phyloP scores from a whole-genome alignment of 169 alveolate species.

The Plasmodium chabaudi region DNA sequence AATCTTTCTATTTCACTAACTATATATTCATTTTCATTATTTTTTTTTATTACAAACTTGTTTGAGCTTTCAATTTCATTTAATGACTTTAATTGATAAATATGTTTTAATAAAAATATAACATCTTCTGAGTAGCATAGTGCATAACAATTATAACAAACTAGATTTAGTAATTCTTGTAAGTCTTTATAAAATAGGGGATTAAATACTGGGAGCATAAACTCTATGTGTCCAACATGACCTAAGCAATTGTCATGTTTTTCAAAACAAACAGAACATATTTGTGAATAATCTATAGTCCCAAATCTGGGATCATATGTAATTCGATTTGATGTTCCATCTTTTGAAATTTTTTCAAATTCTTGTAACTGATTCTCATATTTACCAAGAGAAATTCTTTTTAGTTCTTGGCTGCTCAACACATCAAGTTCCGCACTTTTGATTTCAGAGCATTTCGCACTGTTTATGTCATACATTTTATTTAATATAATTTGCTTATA shows the following conservation, averaged over 20 bases:
- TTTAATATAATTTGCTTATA: background rate
- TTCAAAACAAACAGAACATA: conserved; percentile 92
- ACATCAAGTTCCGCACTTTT: conserved; percentile 51
- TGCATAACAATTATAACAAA: conserved; percentile 84
- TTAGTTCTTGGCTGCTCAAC: conserved; percentile 50
- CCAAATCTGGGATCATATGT: conserved; percentile 96
- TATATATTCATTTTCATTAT: conserved; percentile 65
- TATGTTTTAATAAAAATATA: conserved; percentile 71
- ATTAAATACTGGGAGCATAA: conserved; percentile 94
- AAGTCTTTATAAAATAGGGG: conserved; percentile 93
- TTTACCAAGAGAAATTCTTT: conserved; percentile 38
- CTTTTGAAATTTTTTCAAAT: conserved; percentile 22
- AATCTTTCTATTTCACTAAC: conserved; percentile 55
- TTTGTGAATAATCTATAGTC: conserved; percentile 91
- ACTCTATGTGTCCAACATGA: conserved; percentile 95
- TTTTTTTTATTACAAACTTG: conserved; percentile 46
- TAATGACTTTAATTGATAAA: conserved; percentile 77
- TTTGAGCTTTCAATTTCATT: conserved; percentile 77
- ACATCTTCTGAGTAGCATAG: conserved; percentile 79
- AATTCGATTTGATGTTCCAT: conserved; percentile 82
- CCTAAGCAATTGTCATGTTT: conserved; percentile 95
- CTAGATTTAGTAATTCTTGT: conserved; percentile 91
- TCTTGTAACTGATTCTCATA: conserved; percentile 22
- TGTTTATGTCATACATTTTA: conserved; percentile 62
- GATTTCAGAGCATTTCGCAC: conserved; percentile 22